These are phyloP conservation scores for Colletotrichum sp. DNA, from an alignment of 2,329 filamentous ascomycete genomes.

Conservation along the genomic window DNA sequence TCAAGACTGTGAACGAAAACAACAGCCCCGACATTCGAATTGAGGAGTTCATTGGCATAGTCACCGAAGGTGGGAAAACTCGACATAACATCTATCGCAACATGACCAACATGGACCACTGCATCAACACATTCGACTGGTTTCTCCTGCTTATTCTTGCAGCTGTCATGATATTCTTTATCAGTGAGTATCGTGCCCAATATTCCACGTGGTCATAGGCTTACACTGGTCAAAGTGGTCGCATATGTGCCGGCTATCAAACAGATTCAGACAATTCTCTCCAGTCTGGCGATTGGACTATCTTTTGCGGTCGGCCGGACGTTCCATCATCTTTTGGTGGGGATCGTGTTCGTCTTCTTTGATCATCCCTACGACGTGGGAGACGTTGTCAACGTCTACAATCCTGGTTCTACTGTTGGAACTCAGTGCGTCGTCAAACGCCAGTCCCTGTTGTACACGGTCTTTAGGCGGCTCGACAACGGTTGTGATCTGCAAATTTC, in stretches of 20 bases:
- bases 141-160: conserved; percentile 26
- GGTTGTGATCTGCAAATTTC: conserved; percentile 31
- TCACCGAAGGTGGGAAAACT: conserved; percentile 28
- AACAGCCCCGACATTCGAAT: conserved; percentile 30
- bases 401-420: conserved; percentile 14
- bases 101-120: conserved; percentile 32
- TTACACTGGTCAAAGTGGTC: conserved; percentile 16
- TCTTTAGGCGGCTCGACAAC: conserved; percentile 36
- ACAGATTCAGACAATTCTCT: conserved; percentile 28
- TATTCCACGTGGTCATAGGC: not conserved
- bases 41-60: conserved; percentile 30
- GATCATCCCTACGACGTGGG: conserved; percentile 79
- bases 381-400: conserved; percentile 70
- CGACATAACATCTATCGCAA: conserved; percentile 29
- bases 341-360: conserved; percentile 73
- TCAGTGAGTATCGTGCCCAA: conserved; percentile 3
- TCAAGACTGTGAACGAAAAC: conserved; percentile 23
- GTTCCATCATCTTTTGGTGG: conserved; percentile 73
- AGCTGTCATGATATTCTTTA: conserved; percentile 30
- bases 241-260: conserved; percentile 29
- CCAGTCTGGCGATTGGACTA: conserved; percentile 48
- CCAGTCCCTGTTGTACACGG: conserved; percentile 37
- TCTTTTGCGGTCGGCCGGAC: conserved; percentile 78
- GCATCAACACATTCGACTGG: conserved; percentile 34
- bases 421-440: conserved; percentile 29